These are phyloP conservation scores for Selenicereus undatus DNA, from an alignment of 148 eudicot genomes.

Conservation along the genomic window DNA sequence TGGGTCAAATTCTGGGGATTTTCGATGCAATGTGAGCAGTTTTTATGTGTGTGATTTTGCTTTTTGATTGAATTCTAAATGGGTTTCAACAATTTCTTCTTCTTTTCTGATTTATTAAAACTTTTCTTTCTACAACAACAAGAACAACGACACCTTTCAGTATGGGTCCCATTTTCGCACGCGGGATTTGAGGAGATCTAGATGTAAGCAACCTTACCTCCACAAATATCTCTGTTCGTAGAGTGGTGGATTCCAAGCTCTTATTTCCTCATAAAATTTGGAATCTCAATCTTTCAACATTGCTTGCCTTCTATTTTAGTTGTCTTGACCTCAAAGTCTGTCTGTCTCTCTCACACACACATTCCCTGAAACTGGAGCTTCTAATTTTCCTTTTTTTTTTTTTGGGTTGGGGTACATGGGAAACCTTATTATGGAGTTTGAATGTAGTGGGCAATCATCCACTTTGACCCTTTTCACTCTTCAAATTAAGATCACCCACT, in stretches of 20 bases:
- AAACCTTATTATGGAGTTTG: neutral
- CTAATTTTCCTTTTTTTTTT: neutral
- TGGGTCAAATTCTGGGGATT: neutral
- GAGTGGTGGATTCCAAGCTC: neutral
- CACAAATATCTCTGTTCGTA: no score
- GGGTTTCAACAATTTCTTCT: neutral
- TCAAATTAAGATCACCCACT: slow-evolving; percentile 14
- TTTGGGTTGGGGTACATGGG: neutral
- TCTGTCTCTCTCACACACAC: slow-evolving; percentile 5
- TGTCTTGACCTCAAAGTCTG: slow-evolving; percentile 18
- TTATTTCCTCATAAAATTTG: neutral
- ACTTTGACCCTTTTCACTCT: neutral
- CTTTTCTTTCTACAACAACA: neutral
- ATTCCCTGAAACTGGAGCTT: slow-evolving; percentile 16
- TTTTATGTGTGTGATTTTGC: no score
- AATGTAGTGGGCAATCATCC: slow-evolving; percentile 6
- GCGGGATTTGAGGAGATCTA: no score
- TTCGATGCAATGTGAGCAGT: no score
- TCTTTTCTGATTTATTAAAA: neutral
- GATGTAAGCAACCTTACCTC: no score
- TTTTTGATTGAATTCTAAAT: neutral
- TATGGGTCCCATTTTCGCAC: no score
- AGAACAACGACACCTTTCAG: no score
- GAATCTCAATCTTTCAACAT: neutral
- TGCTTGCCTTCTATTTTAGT: slow-evolving; percentile 17